These are phyloP conservation scores for Turritis glabra DNA, from an alignment of 345 rosid genomes.

Conservation along the genomic window DNA sequence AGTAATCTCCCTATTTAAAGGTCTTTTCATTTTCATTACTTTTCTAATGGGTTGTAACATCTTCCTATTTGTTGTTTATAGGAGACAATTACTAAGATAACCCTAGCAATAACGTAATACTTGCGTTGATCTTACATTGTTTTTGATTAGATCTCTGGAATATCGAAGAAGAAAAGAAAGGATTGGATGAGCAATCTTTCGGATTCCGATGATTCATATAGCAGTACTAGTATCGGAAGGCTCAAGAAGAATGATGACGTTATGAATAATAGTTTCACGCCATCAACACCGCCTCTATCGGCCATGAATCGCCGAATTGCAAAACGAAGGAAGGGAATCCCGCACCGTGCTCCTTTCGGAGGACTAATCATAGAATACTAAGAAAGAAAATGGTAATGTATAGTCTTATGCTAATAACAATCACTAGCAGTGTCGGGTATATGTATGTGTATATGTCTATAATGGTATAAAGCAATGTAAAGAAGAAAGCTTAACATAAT, in stretches of 20 bases:
- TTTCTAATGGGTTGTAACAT: conserved; percentile 10
- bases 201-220: conserved; percentile 78
- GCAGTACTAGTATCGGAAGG: conserved; percentile 59
- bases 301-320: conserved; percentile 50
- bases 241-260: conserved; percentile 40
- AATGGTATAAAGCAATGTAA: conserved; percentile 28
- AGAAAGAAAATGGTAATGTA: conserved; percentile 36
- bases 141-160: conserved; percentile 60
- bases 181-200: conserved; percentile 45
- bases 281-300: conserved; percentile 84
- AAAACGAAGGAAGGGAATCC: conserved; percentile 92
- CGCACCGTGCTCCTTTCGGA: conserved; percentile 92
- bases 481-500: conserved; percentile 20
- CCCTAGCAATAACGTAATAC: neutral
- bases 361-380: conserved; percentile 81
- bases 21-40: conserved; percentile 27
- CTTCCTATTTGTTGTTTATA: conserved; percentile 6
- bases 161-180: conserved; percentile 61
- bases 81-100: neutral
- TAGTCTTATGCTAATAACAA: conserved; percentile 30
- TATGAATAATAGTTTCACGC: conserved; percentile 58
- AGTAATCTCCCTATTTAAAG: conserved; percentile 13
- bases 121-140: neutral
- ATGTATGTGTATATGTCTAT: conserved; percentile 2
- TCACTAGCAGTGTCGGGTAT: conserved; percentile 14